phyloP scores from a whole-genome alignment of 306 rosid genomes.

The Trifolium fragiferum region DNA sequence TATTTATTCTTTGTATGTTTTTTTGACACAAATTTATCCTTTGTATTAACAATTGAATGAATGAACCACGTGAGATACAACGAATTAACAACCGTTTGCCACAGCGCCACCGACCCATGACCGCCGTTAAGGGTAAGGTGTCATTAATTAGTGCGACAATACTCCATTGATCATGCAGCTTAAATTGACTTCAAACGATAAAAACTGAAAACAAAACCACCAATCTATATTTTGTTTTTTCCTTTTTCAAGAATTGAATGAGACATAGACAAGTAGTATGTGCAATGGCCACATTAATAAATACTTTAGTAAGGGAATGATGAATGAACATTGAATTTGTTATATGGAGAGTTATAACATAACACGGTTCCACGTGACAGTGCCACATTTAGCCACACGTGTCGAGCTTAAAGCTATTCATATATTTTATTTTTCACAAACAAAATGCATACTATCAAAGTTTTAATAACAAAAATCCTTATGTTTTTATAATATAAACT shows the following conservation, averaged over 20 bases:
- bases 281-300: constrained; percentile 3
- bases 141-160: background rate
- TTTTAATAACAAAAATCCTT: background rate
- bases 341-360: background rate
- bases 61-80: constrained; percentile 10
- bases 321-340: background rate
- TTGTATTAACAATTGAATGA: constrained; percentile 7
- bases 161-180: constrained; percentile 10
- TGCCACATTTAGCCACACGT: background rate
- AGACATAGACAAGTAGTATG: constrained; percentile 6
- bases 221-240: background rate
- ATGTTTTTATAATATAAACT: background rate
- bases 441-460: background rate
- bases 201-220: constrained; percentile 3
- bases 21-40: no score
- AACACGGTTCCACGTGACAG: constrained; percentile 10
- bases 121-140: constrained; percentile 32
- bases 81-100: background rate
- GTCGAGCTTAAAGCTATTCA: constrained; percentile 4
- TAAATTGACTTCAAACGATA: constrained; percentile 20
- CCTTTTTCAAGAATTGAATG: background rate
- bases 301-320: background rate
- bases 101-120: background rate
- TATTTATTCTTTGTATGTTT: background rate
- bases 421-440: no score